Evolutionary conservation across 306 rosid genomes (phyloP), one percentile per base, ranked within the genome.

Genomic region (Pueraria montana): DNA sequence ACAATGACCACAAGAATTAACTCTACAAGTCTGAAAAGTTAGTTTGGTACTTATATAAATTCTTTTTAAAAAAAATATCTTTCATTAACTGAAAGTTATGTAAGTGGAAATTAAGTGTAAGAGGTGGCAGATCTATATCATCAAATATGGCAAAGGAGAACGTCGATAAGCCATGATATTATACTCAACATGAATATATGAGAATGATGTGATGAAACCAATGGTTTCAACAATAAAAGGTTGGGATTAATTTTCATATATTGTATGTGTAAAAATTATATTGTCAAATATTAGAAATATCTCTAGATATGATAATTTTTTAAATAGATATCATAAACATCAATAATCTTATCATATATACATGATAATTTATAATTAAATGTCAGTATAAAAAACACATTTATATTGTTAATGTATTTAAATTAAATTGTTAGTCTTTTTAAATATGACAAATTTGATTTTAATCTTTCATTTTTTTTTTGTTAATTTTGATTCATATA

Each of bases 1-100:
- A 30, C 48, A 70, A 48, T 71, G 79, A 38, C 71, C 49, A 30
- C 67, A 61, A 61, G 20, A 71, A 0, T 34, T 34, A 56, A 5
- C 77, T 30, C 36, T 17, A 0, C 2, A n/a, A 68, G 56, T 70
- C 27, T 11, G 32, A 67, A 56, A 56, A 14, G 34, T 9, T 75
- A 27, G 49, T 75, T 82, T 65, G 6, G 1, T 64, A 38, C 55
- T 46, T 23, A 16, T 2, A 6, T 11, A 6, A 16, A 0, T 6
- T 8, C 4, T 36, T 5, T 67, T 11, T 0, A 24, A 13, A 43
- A 1, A 23, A 43, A 1, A 23, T 2, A 23, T 69, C 20, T n/a
- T 21, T 43, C 75, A 2, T 43, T 36, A 10, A 4, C 14, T 13
- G 23, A 46, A 7, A 43, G 42, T 24, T 24, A 71, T 13, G 1